Evolutionary conservation across 2,329 filamentous ascomycete genomes (phyloP).

Genomic region (Pezizomycotina sp.): DNA sequence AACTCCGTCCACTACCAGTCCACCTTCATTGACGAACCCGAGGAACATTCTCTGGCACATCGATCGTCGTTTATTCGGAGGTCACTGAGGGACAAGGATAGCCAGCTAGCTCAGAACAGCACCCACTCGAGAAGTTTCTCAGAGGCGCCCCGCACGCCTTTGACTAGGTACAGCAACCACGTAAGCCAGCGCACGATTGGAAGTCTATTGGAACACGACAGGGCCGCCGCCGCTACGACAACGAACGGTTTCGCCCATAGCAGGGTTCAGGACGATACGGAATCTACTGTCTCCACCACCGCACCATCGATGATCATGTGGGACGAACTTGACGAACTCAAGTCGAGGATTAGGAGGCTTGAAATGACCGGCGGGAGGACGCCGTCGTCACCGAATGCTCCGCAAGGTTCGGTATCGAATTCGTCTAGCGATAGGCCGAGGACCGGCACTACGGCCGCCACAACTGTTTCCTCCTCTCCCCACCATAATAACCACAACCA

Average conservation of each 20-base stretch:
- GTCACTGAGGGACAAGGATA: slow-evolving; percentile 11
- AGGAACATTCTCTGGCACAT: slow-evolving; percentile 12
- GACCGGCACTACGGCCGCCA: slow-evolving; percentile 80
- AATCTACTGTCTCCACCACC: slow-evolving; percentile 74
- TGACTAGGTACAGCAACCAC: slow-evolving; percentile 12
- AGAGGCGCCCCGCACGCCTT: slow-evolving; percentile 15
- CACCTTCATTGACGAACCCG: slow-evolving; percentile 1
- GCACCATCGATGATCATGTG: slow-evolving; percentile 75
- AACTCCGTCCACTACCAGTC: no score
- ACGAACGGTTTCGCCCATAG: slow-evolving; percentile 10
- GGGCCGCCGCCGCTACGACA: slow-evolving; percentile 10
- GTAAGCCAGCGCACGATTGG: slow-evolving; percentile 11
- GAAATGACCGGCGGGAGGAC: slow-evolving; percentile 78
- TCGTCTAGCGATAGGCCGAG: slow-evolving; percentile 65
- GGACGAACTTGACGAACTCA: slow-evolving; percentile 93
- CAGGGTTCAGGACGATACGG: slow-evolving; percentile 45
- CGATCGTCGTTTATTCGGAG: slow-evolving; percentile 13
- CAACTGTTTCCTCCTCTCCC: slow-evolving; percentile 78
- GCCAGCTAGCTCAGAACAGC: no score
- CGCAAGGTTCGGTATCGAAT: slow-evolving; percentile 52
- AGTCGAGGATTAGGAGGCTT: slow-evolving; percentile 76
- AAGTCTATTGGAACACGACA: slow-evolving; percentile 19
- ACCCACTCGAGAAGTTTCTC: slow-evolving; percentile 15
- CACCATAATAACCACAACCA: slow-evolving; percentile 46
- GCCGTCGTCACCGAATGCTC: slow-evolving; percentile 55